Evolutionary conservation across 1,139 yeast species (phyloP).

Genomic region (Kluyveromyces sp.): DNA sequence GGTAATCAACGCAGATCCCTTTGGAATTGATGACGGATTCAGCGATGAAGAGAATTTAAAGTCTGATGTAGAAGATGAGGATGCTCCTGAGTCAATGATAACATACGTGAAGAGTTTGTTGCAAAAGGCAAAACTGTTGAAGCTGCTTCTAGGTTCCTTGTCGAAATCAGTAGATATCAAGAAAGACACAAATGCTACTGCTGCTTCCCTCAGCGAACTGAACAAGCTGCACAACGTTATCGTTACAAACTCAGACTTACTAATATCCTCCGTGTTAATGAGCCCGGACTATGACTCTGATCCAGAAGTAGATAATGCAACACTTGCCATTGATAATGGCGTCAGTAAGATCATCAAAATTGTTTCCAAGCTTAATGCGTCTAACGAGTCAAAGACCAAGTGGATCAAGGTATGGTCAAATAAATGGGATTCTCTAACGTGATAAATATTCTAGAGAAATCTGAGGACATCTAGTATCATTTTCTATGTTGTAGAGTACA

Average conservation of each 20-base stretch:
- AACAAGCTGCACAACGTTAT: constrained; percentile 27
- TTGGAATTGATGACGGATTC: constrained; percentile 27
- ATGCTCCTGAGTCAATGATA: constrained; percentile 34
- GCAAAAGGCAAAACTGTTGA: constrained; percentile 47
- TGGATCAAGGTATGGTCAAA: constrained; percentile 31
- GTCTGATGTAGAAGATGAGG: constrained; percentile 19
- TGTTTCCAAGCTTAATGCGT: constrained; percentile 21
- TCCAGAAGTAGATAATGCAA: constrained; percentile 15
- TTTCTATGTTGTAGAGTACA: neutral
- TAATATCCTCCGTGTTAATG: constrained; percentile 32
- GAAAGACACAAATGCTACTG: constrained; percentile 18
- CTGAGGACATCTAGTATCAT: neutral
- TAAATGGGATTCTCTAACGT: constrained; percentile 15
- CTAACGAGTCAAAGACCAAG: constrained; percentile 24
- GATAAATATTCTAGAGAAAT: neutral
- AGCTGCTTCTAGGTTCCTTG: constrained; percentile 47
- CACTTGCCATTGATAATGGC: constrained; percentile 1
- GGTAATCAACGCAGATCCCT: constrained; percentile 41
- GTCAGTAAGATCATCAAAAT: constrained; percentile 17
- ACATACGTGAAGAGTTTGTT: constrained; percentile 44
- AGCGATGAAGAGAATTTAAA: constrained; percentile 33
- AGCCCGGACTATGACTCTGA: constrained; percentile 20
- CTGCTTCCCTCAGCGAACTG: constrained; percentile 25
- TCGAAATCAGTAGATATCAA: constrained; percentile 46
- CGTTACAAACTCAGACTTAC: constrained; percentile 31